Evolutionary conservation across 2,329 filamentous ascomycete genomes (phyloP).

Genomic region (Fusarium lyarnte): DNA sequence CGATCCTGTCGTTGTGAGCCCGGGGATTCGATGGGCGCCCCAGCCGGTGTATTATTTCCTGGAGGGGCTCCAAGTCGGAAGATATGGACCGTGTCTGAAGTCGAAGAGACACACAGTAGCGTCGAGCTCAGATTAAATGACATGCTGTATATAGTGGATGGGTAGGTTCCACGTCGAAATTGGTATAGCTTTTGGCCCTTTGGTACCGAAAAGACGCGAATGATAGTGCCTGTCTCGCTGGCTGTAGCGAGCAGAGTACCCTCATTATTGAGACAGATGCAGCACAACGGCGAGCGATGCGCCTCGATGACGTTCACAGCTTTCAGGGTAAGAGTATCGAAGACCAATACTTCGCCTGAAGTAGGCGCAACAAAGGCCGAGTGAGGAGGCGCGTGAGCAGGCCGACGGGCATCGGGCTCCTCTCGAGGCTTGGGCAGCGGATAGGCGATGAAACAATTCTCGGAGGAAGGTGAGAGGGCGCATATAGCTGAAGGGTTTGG

Average conservation of each 20-base stretch:
- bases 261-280: constrained; percentile 90
- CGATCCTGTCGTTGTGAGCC: constrained; percentile 58
- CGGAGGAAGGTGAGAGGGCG: constrained; percentile 90
- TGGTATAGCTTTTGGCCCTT: constrained; percentile 93
- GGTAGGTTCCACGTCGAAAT: constrained; percentile 94
- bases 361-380: constrained; percentile 84
- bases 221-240: constrained; percentile 97
- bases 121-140: constrained; percentile 96
- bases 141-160: constrained; percentile 97
- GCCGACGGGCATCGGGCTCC: constrained; percentile 66
- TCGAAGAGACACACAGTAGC: constrained; percentile 92
- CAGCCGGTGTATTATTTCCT: constrained; percentile 49
- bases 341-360: constrained; percentile 91
- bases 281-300: constrained; percentile 89
- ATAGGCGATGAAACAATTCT: constrained; percentile 95
- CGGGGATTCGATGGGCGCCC: constrained; percentile 51
- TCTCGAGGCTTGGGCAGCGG: constrained; percentile 81
- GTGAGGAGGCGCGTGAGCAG: constrained; percentile 84
- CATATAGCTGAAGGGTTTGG: constrained; percentile 93
- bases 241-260: constrained; percentile 92
- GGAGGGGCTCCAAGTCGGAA: constrained; percentile 77
- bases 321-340: constrained; percentile 88
- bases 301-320: constrained; percentile 96
- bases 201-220: constrained; percentile 93
- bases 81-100: constrained; percentile 95